Evolutionary conservation across 768 basidiomycete genomes (phyloP).

Genomic region (Exidia glandulosa): DNA sequence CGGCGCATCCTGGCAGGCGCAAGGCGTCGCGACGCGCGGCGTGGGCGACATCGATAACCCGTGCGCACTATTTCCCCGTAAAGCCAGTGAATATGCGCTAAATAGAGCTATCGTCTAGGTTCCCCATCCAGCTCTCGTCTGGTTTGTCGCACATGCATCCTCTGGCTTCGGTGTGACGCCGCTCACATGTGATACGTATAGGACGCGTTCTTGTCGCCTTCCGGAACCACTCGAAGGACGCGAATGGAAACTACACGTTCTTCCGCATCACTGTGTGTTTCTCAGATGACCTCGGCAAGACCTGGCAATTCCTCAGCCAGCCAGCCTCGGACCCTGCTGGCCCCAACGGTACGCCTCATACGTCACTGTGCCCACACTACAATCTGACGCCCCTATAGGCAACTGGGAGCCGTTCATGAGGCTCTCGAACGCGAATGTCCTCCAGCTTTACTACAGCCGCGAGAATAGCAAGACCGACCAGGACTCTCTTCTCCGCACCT

Average conservation of each 20-base stretch:
- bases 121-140: neutral
- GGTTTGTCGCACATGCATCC: neutral
- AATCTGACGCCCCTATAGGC: neutral
- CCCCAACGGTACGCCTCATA: neutral
- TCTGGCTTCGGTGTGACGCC: neutral
- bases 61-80: no score
- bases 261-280: neutral
- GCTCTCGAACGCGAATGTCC: neutral
- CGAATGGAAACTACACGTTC: neutral
- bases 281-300: neutral
- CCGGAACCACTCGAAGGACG: neutral
- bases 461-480: neutral
- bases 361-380: neutral
- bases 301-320: neutral
- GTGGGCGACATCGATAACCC: neutral
- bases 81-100: no score
- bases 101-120: no score
- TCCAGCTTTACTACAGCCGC: neutral
- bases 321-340: neutral
- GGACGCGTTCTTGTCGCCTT: neutral
- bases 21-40: neutral
- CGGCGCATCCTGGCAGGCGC: neutral
- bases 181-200: neutral
- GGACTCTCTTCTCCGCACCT: neutral
- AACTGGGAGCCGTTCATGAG: neutral